phyloP scores from a whole-genome alignment of 169 alveolate species.

The Cryptosporidium ryanae region DNA sequence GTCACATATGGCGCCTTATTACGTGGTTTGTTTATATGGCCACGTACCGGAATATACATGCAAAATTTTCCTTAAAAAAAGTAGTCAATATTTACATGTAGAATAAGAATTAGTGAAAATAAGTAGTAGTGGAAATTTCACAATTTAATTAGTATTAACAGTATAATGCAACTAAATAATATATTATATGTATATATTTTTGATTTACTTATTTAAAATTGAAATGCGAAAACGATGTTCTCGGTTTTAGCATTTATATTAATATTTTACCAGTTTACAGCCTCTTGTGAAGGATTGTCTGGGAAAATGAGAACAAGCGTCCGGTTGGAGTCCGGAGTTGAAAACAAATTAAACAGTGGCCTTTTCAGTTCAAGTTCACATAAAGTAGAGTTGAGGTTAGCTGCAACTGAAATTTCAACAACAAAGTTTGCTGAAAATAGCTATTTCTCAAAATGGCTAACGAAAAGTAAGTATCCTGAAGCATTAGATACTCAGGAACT shows the following conservation, averaged over 20 bases:
- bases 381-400: conserved; percentile 43
- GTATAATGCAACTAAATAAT: too few relatives aligned
- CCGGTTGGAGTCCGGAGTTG: conserved; percentile 13
- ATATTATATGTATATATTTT: not conserved
- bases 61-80: not conserved
- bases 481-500: conserved; percentile 80
- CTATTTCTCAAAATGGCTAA: conserved; percentile 49
- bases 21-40: conserved; percentile 46
- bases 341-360: conserved; percentile 26
- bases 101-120: not conserved
- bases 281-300: conserved; percentile 43
- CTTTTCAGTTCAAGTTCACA: conserved; percentile 31
- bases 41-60: conserved; percentile 70
- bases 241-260: conserved; percentile 5
- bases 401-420: not conserved
- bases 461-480: conserved; percentile 48
- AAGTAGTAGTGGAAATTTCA: too few relatives aligned
- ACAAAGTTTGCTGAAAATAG: conserved; percentile 22
- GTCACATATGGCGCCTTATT: conserved; percentile 25
- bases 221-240: not conserved
- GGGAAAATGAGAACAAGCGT: conserved; percentile 29
- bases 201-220: not conserved
- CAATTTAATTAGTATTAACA: too few relatives aligned
- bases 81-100: conserved; percentile 60
- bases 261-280: not conserved